Conservation (phyloP, 176 grass and related monocot genomes). For the Eragrostis nindensis region DNA sequence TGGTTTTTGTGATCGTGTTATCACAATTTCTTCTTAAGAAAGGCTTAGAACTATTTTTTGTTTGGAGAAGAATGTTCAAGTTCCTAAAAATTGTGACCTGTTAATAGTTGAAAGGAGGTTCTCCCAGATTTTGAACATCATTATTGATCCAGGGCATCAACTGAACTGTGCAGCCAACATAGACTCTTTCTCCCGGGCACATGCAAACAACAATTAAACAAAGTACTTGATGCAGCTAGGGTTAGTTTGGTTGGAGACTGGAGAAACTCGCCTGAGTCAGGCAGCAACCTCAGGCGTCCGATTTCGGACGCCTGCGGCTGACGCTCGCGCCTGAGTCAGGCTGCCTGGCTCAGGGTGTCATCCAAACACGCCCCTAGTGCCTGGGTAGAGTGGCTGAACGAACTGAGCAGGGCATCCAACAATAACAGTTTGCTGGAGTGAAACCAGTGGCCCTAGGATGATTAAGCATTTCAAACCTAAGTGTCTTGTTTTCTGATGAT, state of each 20-base stretch:
- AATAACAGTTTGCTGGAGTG: neutral
- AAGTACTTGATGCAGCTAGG: neutral
- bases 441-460: neutral
- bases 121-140: neutral
- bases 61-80: neutral
- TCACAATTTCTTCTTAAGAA: no score
- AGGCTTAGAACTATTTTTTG: neutral
- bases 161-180: neutral
- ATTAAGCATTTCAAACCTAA: neutral
- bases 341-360: no score
- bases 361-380: neutral
- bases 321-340: no score
- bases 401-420: neutral
- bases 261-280: no score
- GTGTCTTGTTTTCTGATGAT: neutral
- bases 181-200: neutral
- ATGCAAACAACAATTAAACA: neutral
- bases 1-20: no score
- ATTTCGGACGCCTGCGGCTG: no score
- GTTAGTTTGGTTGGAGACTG: no score
- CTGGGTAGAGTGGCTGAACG: neutral
- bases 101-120: neutral
- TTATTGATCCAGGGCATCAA: neutral
- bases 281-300: no score
- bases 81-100: neutral